A percentile compares a stretch with the other conserved stretches of the same genome.
Conservation (phyloP, 78 protist genomes). For the Monocercomonoides exilis region DNA sequence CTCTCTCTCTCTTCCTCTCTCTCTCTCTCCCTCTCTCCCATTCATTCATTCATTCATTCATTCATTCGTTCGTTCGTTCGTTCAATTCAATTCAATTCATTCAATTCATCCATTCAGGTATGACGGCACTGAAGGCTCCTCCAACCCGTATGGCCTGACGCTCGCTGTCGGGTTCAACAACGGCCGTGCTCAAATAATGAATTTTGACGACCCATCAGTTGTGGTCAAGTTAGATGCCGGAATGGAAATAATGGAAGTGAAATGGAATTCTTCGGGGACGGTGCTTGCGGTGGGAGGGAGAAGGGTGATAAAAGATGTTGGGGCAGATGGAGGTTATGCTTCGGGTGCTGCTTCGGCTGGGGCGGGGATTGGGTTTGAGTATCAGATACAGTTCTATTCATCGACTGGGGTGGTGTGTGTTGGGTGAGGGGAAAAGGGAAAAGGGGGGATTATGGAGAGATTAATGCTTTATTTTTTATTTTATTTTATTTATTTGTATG, state of each 20-base stretch:
- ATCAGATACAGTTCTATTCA: conserved; percentile 53
- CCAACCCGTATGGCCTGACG: conserved; percentile 14
- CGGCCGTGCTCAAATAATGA: conserved; percentile 59
- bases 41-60: too few relatives aligned
- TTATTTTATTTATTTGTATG: not conserved
- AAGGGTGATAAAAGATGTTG: not conserved
- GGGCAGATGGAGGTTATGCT: not conserved
- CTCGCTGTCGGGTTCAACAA: conserved; percentile 49
- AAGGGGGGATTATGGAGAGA: not conserved
- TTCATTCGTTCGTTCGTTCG: too few relatives aligned
- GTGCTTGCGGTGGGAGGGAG: conserved; percentile 57
- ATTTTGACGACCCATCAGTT: not conserved
- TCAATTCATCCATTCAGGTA: conserved; percentile 6
- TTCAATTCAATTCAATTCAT: too few relatives aligned
- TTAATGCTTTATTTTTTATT: not conserved
- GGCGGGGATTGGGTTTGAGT: too few relatives aligned
- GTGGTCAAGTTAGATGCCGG: conserved; percentile 63
- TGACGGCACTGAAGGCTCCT: conserved; percentile 32
- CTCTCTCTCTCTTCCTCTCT: too few relatives aligned
- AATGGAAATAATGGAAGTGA: conserved; percentile 8
- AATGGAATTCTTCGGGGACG: conserved; percentile 58
- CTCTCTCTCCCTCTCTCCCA: too few relatives aligned
- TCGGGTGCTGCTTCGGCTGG: not conserved
- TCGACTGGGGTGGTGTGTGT: conserved; percentile 33
- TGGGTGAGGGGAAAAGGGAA: not conserved